Percentiles rank a stretch among this genome's conserved stretches.
Conservation (phyloP, 768 basidiomycete species). For the Auriscalpium orientale region DNA sequence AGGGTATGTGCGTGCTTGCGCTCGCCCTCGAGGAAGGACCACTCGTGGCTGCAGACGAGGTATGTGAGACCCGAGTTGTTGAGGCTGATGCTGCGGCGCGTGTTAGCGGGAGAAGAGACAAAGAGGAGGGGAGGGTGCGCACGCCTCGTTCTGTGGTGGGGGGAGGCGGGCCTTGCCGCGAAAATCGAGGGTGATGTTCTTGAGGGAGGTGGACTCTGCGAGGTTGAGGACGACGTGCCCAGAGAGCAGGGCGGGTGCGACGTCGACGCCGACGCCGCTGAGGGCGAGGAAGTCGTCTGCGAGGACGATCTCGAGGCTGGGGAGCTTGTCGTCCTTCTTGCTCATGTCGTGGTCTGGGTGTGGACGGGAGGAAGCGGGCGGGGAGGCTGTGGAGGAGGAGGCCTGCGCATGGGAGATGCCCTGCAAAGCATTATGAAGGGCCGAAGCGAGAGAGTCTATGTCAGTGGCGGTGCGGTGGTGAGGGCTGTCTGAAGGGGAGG, state of each 20-base stretch:
- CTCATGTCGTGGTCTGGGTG: conserved; percentile 5
- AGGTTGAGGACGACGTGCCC: conserved; percentile 79
- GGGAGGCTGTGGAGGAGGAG: background rate
- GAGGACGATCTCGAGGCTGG: conserved; percentile 70
- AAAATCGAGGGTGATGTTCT: conserved; percentile 79
- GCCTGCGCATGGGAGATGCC: background rate
- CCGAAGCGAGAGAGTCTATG: conserved; percentile 5
- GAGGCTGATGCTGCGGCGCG: conserved; percentile 30
- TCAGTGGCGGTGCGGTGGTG: background rate
- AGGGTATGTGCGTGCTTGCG: conserved; percentile 77
- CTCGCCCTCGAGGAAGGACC: conserved; percentile 87
- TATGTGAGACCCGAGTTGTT: conserved; percentile 45
- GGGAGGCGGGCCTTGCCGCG: conserved; percentile 76
- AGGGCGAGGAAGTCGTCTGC: conserved; percentile 64
- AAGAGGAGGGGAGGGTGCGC: conserved; percentile 22
- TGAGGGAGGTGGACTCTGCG: conserved; percentile 74
- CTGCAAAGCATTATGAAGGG: conserved; percentile 8
- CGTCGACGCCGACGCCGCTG: conserved; percentile 74
- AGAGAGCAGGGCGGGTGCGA: conserved; percentile 73
- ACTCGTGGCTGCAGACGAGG: conserved; percentile 73
- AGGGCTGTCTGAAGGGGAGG: background rate
- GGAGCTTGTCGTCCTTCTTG: conserved; percentile 37
- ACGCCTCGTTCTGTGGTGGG: conserved; percentile 50
- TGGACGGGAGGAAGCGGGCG: background rate
- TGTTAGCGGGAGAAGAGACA: conserved; percentile 6